These are phyloP conservation scores for Thielaviopsis punctulata DNA, from an alignment of 2,329 filamentous ascomycete species.

Conservation along the genomic window DNA sequence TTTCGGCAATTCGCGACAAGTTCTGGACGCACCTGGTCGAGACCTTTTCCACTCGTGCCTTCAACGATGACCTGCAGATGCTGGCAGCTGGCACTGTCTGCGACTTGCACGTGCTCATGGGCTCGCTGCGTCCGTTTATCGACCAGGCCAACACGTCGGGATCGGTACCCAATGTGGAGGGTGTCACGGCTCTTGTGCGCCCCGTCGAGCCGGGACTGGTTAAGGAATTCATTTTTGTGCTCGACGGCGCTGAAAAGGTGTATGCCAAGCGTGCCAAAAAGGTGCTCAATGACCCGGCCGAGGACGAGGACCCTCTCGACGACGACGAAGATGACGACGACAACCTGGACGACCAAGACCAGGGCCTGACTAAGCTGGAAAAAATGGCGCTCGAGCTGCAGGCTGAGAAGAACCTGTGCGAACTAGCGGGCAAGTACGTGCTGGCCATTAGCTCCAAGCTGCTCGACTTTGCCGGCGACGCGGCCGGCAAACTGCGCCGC, in stretches of 20 bases:
- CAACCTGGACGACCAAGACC: conserved; percentile 34
- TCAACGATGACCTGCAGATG: conserved; percentile 63
- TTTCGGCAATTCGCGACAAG: conserved; percentile 36
- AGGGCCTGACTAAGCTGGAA: conserved; percentile 29
- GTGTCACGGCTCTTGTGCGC: conserved; percentile 44
- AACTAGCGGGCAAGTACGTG: conserved; percentile 70
- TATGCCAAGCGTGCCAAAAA: conserved; percentile 55
- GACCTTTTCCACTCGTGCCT: conserved; percentile 47
- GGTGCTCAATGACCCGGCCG: conserved; percentile 43
- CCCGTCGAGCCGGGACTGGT: conserved; percentile 47
- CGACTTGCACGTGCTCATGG: conserved; percentile 68
- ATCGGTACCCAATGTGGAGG: conserved; percentile 13
- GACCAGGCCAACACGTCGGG: conserved; percentile 24
- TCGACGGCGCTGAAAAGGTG: conserved; percentile 57
- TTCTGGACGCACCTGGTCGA: conserved; percentile 49
- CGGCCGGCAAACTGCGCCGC: conserved; percentile 47
- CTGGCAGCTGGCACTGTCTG: conserved; percentile 60
- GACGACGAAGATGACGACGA: conserved; percentile 37
- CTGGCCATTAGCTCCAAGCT: conserved; percentile 60
- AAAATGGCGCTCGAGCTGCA: conserved; percentile 50
- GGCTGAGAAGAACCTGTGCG: conserved; percentile 72
- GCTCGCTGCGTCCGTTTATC: conserved; percentile 44
- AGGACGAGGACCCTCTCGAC: conserved; percentile 58
- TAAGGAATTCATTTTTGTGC: conserved; percentile 57
- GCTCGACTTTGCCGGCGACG: conserved; percentile 45